phyloP scores from a whole-genome alignment of 2,329 filamentous ascomycete species.

The Metarhizium anisopliae region DNA sequence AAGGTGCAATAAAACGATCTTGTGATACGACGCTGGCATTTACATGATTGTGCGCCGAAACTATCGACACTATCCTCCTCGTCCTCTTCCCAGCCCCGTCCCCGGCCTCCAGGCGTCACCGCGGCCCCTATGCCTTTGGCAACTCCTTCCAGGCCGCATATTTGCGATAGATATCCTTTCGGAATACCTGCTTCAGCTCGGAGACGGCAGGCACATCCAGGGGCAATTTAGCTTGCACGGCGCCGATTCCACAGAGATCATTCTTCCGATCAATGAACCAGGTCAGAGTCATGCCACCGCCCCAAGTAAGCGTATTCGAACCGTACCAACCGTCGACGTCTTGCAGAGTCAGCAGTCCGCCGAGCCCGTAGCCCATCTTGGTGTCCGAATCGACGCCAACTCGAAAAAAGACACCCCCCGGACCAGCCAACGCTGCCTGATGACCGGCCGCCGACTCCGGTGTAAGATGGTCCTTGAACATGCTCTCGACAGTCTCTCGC shows the following conservation, averaged over 20 bases:
- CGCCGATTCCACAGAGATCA: conserved; percentile 31
- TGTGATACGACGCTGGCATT: no score
- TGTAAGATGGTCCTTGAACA: conserved; percentile 39
- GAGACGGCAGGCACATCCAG: conserved; percentile 13
- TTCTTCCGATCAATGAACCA: conserved; percentile 43
- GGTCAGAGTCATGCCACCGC: conserved; percentile 32
- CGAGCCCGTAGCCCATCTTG: conserved; percentile 30
- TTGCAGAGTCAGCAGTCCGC: conserved; percentile 30
- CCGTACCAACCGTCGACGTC: conserved; percentile 34
- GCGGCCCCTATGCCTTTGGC: not conserved
- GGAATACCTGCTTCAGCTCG: conserved; percentile 32
- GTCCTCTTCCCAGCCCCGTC: no score
- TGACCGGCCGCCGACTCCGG: conserved; percentile 14
- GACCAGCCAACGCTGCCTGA: conserved; percentile 19
- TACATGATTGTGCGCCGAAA: no score
- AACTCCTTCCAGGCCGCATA: conserved; percentile 2
- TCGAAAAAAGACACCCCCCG: conserved; percentile 25
- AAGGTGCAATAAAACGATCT: no score
- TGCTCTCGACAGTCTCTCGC: conserved; percentile 27
- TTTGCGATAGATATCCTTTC: conserved; percentile 32
- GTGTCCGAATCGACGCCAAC: conserved; percentile 21
- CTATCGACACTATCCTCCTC: no score
- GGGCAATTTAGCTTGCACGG: conserved; percentile 29
- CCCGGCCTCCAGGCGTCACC: no score
- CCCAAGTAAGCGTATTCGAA: conserved; percentile 33